phyloP scores from a whole-genome alignment of 2,329 filamentous ascomycete genomes.

The Rhinocladiella mackenziei region DNA sequence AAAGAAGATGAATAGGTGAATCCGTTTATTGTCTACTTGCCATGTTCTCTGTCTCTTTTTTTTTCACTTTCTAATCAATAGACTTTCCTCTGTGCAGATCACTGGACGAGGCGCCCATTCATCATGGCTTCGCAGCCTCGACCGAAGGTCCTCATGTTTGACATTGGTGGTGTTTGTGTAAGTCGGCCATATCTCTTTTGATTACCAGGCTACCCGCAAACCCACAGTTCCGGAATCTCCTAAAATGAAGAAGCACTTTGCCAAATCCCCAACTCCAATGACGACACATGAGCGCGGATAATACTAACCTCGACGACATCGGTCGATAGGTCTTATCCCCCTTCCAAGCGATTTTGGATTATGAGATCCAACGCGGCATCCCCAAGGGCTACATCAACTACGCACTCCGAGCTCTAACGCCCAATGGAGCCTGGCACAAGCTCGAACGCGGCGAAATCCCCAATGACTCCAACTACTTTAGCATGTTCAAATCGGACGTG shows the following conservation, averaged over 20 bases:
- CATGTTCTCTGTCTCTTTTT: background rate
- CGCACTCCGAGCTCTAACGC: slow-evolving; percentile 73
- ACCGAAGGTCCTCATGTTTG: slow-evolving; percentile 79
- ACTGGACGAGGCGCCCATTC: background rate
- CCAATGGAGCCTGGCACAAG: slow-evolving; percentile 79
- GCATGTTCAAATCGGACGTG: slow-evolving; percentile 70
- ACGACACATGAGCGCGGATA: no score
- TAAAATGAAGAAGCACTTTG: no score
- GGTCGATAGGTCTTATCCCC: slow-evolving; percentile 72
- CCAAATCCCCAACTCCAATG: no score
- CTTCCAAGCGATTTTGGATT: slow-evolving; percentile 88
- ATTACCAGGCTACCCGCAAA: background rate
- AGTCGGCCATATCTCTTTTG: slow-evolving; percentile 41
- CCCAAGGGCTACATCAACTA: slow-evolving; percentile 89
- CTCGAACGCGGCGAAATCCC: slow-evolving; percentile 79
- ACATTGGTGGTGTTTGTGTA: slow-evolving; percentile 96
- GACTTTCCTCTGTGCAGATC: background rate
- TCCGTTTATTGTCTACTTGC: no score
- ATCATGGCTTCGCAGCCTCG: slow-evolving; percentile 17
- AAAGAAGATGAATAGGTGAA: no score
- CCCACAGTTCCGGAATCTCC: background rate
- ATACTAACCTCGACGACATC: background rate
- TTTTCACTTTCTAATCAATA: background rate
- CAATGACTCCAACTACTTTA: slow-evolving; percentile 71
- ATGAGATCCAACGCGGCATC: slow-evolving; percentile 71